Conservation (phyloP, 169 alveolate genomes). For the Ichthyophthirius multifiliis region DNA sequence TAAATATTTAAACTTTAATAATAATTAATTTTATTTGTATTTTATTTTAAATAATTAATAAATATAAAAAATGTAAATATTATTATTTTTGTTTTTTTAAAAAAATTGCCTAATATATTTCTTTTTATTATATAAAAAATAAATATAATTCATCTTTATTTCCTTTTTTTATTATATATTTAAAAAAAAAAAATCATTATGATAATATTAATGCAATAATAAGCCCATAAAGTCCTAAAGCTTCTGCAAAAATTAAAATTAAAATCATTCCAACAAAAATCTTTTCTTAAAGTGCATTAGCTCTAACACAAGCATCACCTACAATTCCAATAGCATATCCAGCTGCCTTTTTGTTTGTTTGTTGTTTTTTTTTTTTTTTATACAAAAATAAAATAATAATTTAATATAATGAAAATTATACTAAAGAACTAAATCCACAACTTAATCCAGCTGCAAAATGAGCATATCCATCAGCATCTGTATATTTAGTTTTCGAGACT, state of each 20-base stretch:
- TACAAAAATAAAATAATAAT: background rate
- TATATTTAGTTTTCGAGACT: conserved; percentile 28
- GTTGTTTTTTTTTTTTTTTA: background rate
- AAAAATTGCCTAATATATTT: too few species aligned
- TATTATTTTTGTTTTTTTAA: too few species aligned
- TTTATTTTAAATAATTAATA: too few species aligned
- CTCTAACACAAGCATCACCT: conserved; percentile 91
- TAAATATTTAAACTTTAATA: too few species aligned
- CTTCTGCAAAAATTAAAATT: conserved; percentile 88
- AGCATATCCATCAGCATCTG: conserved; percentile 74
- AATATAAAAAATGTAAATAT: too few species aligned
- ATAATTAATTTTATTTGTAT: too few species aligned
- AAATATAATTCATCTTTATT: background rate
- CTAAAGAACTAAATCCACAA: conserved; percentile 84
- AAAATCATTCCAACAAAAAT: conserved; percentile 90
- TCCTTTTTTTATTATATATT: background rate
- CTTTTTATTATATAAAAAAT: too few species aligned
- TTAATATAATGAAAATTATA: conserved; percentile 11
- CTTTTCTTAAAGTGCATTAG: conserved; percentile 80
- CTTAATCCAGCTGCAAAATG: conserved; percentile 88
- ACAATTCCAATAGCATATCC: conserved; percentile 89
- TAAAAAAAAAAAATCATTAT: conserved; percentile 9
- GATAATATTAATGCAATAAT: conserved; percentile 80
- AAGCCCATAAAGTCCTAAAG: conserved; percentile 85
- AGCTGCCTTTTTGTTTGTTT: conserved; percentile 62